Evolutionary conservation across 805 yeast species (phyloP), one percentile per base, ranked within the genome.

Genomic region (Candida mattraensis): DNA sequence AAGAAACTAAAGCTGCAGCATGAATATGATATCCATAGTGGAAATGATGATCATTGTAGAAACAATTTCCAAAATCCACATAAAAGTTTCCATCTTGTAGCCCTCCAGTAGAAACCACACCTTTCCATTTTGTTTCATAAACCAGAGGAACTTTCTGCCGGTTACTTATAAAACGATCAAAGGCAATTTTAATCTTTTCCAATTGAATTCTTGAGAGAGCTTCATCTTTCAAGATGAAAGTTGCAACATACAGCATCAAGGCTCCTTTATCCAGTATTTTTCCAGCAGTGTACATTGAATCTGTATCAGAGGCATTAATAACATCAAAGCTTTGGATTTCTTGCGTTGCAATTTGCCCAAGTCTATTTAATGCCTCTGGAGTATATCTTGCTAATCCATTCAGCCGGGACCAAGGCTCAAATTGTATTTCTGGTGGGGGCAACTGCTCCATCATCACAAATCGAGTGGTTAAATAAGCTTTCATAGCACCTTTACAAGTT

Each of bases 251-350:
- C 10, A 87, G 68, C 34, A 93, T 73, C 70, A 84, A 83, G 0
- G 98, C 96, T 61, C 85, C 93, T 63, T 89, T 93, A 48, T 88
- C 96, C 32, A 89, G 65, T 18, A 78, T 71, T 58, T 93, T 91
- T 9, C 98, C 99, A 2, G 95, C 74, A 14, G 86, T 79, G 62
- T 91, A 91, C 85, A 89, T 89, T 0, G 96, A 87, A 44, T 87
- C 87, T 8, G 81, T 65, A 50, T 83, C 65, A n/a, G 83, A 72
- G 58, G 71, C 74, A 12, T 69, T 72, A 4, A 63, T 61, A 22
- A 83, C 70, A 43, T 82, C 85, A 37, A 55, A 58, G 34, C 67
- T 75, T 18, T 68, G 51, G 7, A 74, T 58, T 48, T 84, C 93
- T 5, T 57, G 42, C n/a, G 49, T 53, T 2, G 85, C 83, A 1